Base-by-base conservation (phyloP, 805 yeast genomes). In the Candida manassasensis region DNA sequence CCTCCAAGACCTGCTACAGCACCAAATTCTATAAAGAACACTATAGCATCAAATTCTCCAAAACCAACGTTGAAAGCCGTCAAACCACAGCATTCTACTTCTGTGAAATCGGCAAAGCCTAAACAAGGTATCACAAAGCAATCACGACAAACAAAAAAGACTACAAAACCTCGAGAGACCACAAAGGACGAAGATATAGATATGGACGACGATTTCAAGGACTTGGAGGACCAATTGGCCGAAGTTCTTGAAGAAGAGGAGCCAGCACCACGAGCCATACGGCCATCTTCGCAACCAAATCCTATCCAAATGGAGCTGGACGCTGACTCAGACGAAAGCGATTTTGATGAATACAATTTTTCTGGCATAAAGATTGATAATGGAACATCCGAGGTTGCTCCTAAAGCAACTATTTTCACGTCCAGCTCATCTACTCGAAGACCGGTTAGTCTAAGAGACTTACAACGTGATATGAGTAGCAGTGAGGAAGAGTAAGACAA, bases 371-470 rank as follows among this genome's bases (percentile, higher is more conserved):
- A 53, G 29, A 47, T 53, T 18, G 55, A 52, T 21, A 56, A 52
- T 13, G 59, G 51, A 10, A 43, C 37, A 7, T 16, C 45, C 3
- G 11, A 11, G 21, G 26, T 18, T n/a, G 22, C n/a, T 12, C 19
- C 17, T 27, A 33, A 21, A 9, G 21, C 14, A 11, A 29, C 19
- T 31, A 27, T 27, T 21, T 3, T n/a, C 9, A 16, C 4, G 12
- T 12, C 18, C 6, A 24, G 26, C 15, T 11, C 27, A 27, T 21
- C 22, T 14, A 12, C 14, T 3, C 36, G 36, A 4, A 61, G 51
- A 39, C 71, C 71, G 3, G 61, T 59, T 58, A 66, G 71, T 45
- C 48, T 66, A 38, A 53, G 67, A 27, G 67, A 61, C 27, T 49
- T 61, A 19, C 49, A 50, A 19, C 59, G 53, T 27, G 57, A 50